Evolutionary conservation across 2,329 filamentous ascomycete genomes (phyloP).

Genomic region (Tolypocladium amazonense): DNA sequence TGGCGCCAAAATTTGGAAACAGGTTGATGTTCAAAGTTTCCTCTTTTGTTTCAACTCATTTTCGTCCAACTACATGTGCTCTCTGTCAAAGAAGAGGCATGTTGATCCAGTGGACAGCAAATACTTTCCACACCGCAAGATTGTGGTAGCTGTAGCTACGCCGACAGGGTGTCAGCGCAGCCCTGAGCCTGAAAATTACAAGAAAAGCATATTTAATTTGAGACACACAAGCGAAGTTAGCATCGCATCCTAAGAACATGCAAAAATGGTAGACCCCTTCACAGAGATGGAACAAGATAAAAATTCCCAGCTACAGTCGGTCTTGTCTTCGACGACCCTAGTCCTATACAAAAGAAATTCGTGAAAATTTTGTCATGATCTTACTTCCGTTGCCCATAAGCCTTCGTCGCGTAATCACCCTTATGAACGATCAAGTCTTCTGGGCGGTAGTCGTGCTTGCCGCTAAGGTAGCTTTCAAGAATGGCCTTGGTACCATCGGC

Average conservation of each 20-base stretch:
- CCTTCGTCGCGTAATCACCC: slow-evolving; percentile 91
- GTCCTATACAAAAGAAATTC: neutral
- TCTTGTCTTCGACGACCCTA: neutral
- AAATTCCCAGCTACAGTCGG: neutral
- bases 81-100: too few relatives aligned
- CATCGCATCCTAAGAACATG: neutral
- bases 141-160: too few relatives aligned
- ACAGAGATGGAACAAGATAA: neutral
- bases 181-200: neutral
- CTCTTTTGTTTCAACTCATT: too few relatives aligned
- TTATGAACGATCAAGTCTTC: slow-evolving; percentile 84
- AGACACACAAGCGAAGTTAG: neutral
- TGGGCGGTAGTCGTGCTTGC: slow-evolving; percentile 75
- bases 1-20: too few relatives aligned
- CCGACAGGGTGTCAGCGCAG: too few relatives aligned
- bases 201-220: too few relatives aligned
- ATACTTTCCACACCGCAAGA: too few relatives aligned
- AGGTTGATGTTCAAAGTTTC: too few relatives aligned
- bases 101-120: too few relatives aligned
- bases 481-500: slow-evolving; percentile 82
- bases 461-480: slow-evolving; percentile 80
- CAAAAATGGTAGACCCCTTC: neutral
- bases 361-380: neutral
- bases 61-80: too few relatives aligned
- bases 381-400: slow-evolving; percentile 67